phyloP scores from a whole-genome alignment of 805 yeast species.

The Candida maesae region DNA sequence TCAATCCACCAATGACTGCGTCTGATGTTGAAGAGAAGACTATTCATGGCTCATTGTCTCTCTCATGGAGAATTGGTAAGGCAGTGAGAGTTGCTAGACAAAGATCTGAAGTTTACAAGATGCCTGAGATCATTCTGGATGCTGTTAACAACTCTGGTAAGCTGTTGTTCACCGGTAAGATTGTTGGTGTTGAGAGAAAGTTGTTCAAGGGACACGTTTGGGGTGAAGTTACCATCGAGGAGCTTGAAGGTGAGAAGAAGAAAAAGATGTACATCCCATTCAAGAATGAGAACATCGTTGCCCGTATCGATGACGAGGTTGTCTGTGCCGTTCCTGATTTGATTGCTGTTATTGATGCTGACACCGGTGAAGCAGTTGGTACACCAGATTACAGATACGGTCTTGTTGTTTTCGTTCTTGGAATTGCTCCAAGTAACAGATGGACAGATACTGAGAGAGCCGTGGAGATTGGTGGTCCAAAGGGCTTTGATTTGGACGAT shows the following conservation, averaged over 20 bases:
- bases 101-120: slow-evolving; percentile 31
- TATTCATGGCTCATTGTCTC: slow-evolving; percentile 32
- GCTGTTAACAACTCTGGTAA: slow-evolving; percentile 36
- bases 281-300: slow-evolving; percentile 43
- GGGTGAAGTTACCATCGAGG: slow-evolving; percentile 40
- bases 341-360: slow-evolving; percentile 38
- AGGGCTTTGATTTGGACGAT: slow-evolving; percentile 32
- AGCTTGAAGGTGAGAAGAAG: slow-evolving; percentile 17
- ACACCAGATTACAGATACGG: slow-evolving; percentile 41
- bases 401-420: slow-evolving; percentile 39
- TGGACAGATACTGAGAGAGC: slow-evolving; percentile 37
- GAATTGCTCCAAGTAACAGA: slow-evolving; percentile 33
- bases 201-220: slow-evolving; percentile 40
- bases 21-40: slow-evolving; percentile 28
- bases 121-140: slow-evolving; percentile 35
- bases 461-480: slow-evolving; percentile 38
- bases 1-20: slow-evolving; percentile 31
- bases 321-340: slow-evolving; percentile 42
- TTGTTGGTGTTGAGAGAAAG: slow-evolving; percentile 39
- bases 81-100: slow-evolving; percentile 38
- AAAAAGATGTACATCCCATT: slow-evolving; percentile 37
- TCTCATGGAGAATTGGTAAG: slow-evolving; percentile 45
- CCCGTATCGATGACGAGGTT: slow-evolving; percentile 25
- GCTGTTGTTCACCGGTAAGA: slow-evolving; percentile 38
- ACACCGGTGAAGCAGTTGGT: slow-evolving; percentile 43